Conservation (phyloP, 768 basidiomycete species). For the Xerocomellus dryophilus region DNA sequence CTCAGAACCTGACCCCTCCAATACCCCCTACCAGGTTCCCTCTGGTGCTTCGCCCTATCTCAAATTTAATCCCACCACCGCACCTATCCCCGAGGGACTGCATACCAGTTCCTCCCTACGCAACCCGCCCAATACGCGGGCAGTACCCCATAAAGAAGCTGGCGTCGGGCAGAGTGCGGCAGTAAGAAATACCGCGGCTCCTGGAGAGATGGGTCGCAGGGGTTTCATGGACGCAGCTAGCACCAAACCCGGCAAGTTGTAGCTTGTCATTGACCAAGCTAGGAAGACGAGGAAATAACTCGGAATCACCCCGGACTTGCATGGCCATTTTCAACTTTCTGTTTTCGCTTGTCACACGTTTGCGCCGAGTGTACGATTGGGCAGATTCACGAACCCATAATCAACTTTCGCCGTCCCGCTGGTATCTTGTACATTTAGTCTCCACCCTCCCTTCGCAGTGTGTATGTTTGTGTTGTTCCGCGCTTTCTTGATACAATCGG, state of each 20-base stretch:
- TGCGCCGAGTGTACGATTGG: constrained; percentile 26
- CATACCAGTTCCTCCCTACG: constrained; percentile 46
- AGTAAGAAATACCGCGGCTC: constrained; percentile 40
- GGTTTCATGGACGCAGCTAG: constrained; percentile 43
- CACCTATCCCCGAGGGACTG: constrained; percentile 37
- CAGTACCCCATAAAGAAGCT: constrained; percentile 37
- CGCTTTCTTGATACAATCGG: not conserved
- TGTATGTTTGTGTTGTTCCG: no score
- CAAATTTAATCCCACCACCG: constrained; percentile 40
- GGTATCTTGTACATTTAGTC: constrained; percentile 13
- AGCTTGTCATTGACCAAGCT: constrained; percentile 41
- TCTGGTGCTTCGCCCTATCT: constrained; percentile 60
- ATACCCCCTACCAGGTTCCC: constrained; percentile 65
- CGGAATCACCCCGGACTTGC: not conserved
- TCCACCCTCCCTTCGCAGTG: not conserved
- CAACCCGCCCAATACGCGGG: constrained; percentile 37
- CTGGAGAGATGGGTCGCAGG: constrained; percentile 44
- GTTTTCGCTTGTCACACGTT: constrained; percentile 10
- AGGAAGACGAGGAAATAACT: constrained; percentile 45
- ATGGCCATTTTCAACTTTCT: not conserved
- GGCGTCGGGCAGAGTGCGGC: constrained; percentile 50
- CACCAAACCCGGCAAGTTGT: constrained; percentile 39
- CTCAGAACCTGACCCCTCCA: constrained; percentile 63
- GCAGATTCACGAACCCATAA: not conserved
- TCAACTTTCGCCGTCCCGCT: not conserved